These are phyloP conservation scores for Coffea eugenioides DNA, from an alignment of 257 asterid genomes.

Conservation along the genomic window DNA sequence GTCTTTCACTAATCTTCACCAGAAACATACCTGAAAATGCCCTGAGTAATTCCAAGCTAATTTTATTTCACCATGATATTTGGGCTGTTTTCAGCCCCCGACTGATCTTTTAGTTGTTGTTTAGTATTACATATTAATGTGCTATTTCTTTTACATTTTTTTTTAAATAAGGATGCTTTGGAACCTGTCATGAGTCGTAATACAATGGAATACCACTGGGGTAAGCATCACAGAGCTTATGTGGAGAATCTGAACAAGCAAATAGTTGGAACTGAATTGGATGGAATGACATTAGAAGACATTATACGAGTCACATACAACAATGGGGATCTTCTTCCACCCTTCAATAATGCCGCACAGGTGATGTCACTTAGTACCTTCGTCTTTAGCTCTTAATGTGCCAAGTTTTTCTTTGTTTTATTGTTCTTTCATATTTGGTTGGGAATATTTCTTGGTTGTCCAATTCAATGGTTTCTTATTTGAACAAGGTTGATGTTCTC, in stretches of 20 bases:
- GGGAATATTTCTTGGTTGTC: neutral
- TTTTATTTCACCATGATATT: neutral
- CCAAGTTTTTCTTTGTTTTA: neutral
- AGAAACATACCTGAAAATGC: neutral
- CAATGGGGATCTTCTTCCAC: constrained; percentile 82
- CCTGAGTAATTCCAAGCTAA: neutral
- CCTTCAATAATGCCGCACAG: constrained; percentile 98
- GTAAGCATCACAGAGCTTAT: constrained; percentile 88
- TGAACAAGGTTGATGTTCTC: neutral
- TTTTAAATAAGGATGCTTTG: constrained; percentile 59
- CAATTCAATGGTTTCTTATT: neutral
- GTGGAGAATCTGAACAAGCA: constrained; percentile 95
- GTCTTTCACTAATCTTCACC: neutral
- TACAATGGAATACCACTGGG: constrained; percentile 95
- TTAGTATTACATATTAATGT: neutral
- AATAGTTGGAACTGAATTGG: constrained; percentile 78
- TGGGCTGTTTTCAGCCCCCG: neutral
- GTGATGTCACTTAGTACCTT: constrained; percentile 26
- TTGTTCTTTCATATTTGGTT: neutral
- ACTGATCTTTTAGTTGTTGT: neutral
- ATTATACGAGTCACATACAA: constrained; percentile 63
- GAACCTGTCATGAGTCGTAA: constrained; percentile 91
- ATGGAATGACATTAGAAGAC: constrained; percentile 60
- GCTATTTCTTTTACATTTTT: neutral
- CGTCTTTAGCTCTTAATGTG: neutral